phyloP scores from a whole-genome alignment of 177 flowering plant species.

The Telopea speciosissima region DNA sequence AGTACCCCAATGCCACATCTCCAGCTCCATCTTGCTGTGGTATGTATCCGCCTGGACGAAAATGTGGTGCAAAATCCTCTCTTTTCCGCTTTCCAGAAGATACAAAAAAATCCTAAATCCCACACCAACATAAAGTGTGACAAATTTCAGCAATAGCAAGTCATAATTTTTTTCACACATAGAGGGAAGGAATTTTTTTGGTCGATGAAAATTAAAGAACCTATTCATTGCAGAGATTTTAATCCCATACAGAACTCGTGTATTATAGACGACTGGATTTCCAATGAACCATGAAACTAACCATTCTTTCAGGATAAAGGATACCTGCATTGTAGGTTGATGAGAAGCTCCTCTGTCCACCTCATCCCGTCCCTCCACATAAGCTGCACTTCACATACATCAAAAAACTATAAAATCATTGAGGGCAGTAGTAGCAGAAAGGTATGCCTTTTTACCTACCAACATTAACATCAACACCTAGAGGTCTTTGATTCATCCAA shows the following conservation, averaged over 20 bases:
- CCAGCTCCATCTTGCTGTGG: slow-evolving; percentile 98
- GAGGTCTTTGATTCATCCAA: neutral
- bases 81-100: slow-evolving; percentile 71
- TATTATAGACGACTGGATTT: neutral
- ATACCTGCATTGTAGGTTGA: slow-evolving; percentile 70
- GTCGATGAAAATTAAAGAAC: neutral
- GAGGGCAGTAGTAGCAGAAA: neutral
- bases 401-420: neutral
- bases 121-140: slow-evolving; percentile 4
- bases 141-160: neutral
- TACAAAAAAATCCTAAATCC: slow-evolving; percentile 60
- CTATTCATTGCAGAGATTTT: no score
- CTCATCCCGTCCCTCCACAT: slow-evolving; percentile 86
- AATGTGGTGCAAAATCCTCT: slow-evolving; percentile 49
- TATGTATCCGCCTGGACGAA: slow-evolving; percentile 55
- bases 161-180: slow-evolving; percentile 1
- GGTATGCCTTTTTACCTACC: slow-evolving; percentile 22
- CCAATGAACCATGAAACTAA: neutral
- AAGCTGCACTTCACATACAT: slow-evolving; percentile 46
- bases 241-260: neutral
- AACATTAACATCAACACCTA: neutral
- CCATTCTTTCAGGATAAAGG: neutral
- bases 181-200: neutral
- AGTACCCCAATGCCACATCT: slow-evolving; percentile 37
- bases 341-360: slow-evolving; percentile 57